A percentile compares a stretch with the other conserved stretches of the same genome.
These are phyloP conservation scores for Juglanconis sp. DNA, from an alignment of 2,329 filamentous ascomycete genomes.

Conservation along the genomic window DNA sequence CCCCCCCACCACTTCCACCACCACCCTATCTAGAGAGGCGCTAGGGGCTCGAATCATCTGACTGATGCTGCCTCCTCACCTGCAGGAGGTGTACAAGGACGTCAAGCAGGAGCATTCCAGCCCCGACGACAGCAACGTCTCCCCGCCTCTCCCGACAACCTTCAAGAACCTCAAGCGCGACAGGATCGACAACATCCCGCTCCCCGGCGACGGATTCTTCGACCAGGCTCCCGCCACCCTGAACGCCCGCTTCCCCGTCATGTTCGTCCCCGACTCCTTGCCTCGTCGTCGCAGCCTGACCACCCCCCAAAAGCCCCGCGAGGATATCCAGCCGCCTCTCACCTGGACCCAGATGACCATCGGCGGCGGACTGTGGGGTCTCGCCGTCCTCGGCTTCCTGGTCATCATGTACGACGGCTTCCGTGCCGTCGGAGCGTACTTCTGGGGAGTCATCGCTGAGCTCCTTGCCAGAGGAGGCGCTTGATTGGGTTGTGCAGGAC, in stretches of 20 bases:
- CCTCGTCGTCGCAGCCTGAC: neutral
- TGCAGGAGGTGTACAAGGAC: neutral
- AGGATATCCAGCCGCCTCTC: neutral
- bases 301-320: neutral
- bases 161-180: neutral
- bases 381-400: neutral
- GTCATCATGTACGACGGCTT: neutral
- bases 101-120: neutral
- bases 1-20: too few relatives aligned
- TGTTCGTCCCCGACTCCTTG: neutral
- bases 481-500: neutral
- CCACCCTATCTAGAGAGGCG: too few relatives aligned
- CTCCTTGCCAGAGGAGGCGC: neutral
- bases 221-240: neutral
- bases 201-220: neutral
- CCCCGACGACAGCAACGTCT: neutral
- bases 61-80: neutral
- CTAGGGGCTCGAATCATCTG: too few relatives aligned
- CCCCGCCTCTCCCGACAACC: neutral
- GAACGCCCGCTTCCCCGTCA: neutral
- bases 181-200: neutral
- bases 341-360: neutral
- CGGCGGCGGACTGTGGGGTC: neutral
- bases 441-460: neutral
- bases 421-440: neutral